Evolutionary conservation across 1,284 basidiomycete genomes (phyloP).

Genomic region (Retiboletus flavoniger): DNA sequence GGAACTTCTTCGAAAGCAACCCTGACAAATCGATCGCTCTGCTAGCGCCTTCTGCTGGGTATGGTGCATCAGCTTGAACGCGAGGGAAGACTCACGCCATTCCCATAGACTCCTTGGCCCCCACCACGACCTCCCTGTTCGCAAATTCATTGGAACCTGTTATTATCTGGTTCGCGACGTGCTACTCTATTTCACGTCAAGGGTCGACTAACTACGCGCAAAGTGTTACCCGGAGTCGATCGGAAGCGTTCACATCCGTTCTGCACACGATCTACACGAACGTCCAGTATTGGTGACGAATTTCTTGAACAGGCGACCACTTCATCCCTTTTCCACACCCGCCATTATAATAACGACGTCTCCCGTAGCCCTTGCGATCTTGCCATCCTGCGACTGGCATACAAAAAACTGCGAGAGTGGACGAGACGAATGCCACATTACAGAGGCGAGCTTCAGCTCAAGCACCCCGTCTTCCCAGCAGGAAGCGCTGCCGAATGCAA

Average conservation of each 20-base stretch:
- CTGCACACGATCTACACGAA: slow-evolving; percentile 37
- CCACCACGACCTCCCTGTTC: slow-evolving; percentile 9
- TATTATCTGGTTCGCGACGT: slow-evolving; percentile 18
- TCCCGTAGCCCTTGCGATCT: neutral
- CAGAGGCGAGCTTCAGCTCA: slow-evolving; percentile 48
- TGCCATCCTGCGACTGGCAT: slow-evolving; percentile 45
- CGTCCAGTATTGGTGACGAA: slow-evolving; percentile 40
- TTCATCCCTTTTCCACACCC: too few relatives aligned
- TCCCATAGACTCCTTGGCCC: slow-evolving; percentile 11
- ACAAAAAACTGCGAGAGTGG: slow-evolving; percentile 58
- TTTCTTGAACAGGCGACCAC: slow-evolving; percentile 21
- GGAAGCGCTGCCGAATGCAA: slow-evolving; percentile 44
- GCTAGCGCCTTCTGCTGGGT: slow-evolving; percentile 38
- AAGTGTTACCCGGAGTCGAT: slow-evolving; percentile 42
- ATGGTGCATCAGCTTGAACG: neutral
- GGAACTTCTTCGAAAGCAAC: slow-evolving; percentile 44
- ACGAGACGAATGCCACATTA: slow-evolving; percentile 55
- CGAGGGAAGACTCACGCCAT: neutral
- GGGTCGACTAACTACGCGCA: neutral
- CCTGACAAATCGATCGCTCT: slow-evolving; percentile 53
- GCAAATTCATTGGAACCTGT: slow-evolving; percentile 18
- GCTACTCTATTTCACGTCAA: neutral
- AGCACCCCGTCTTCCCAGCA: slow-evolving; percentile 50
- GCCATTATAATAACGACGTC: neutral
- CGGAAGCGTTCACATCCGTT: slow-evolving; percentile 46